These are phyloP conservation scores for Trichoderma koningii DNA, from an alignment of 2,329 filamentous ascomycete genomes.

Conservation along the genomic window DNA sequence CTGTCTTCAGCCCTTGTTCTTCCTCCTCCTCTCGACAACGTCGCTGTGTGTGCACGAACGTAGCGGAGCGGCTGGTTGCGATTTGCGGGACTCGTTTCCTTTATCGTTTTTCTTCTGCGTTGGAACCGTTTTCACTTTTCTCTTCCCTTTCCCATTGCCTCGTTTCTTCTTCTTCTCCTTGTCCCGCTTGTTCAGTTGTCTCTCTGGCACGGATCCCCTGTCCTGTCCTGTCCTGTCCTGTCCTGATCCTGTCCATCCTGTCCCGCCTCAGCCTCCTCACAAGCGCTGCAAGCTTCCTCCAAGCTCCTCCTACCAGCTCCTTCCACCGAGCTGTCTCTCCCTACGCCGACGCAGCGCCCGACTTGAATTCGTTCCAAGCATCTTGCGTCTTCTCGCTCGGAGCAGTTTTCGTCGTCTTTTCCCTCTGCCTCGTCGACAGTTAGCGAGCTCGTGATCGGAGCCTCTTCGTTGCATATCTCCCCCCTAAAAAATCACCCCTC, in stretches of 20 bases:
- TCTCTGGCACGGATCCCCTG: constrained; percentile 27
- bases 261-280: constrained; percentile 20
- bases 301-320: constrained; percentile 4
- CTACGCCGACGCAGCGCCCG: constrained; percentile 3
- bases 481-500: constrained; percentile 21
- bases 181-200: constrained; percentile 23
- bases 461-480: constrained; percentile 16
- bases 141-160: constrained; percentile 29
- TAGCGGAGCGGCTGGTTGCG: constrained; percentile 32
- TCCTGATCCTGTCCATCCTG: neutral
- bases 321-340: neutral
- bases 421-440: neutral
- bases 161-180: constrained; percentile 30
- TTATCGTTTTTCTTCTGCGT: constrained; percentile 33
- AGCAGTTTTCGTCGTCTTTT: neutral
- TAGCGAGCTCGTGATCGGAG: constrained; percentile 22
- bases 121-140: constrained; percentile 17
- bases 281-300: constrained; percentile 21
- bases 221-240: neutral
- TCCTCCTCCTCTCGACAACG: constrained; percentile 24
- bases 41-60: constrained; percentile 23
- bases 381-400: neutral
- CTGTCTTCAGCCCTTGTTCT: constrained; percentile 19
- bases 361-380: constrained; percentile 6
- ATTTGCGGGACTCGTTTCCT: constrained; percentile 34